Conservation (phyloP, 2,329 filamentous ascomycete species). For the Sphaerostilbella broomeana region DNA sequence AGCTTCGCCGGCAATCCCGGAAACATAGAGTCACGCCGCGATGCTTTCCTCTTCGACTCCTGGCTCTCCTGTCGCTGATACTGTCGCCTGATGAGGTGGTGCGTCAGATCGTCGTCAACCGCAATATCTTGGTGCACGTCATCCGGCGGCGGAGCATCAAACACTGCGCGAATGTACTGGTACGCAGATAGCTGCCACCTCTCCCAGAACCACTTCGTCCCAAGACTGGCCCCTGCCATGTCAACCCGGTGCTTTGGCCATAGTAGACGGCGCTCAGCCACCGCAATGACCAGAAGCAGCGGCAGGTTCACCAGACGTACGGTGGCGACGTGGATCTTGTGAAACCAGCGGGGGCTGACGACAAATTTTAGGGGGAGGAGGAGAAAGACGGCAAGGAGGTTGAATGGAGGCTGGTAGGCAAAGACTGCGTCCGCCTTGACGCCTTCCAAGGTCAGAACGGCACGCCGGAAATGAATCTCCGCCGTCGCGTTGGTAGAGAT, state of each 20-base stretch:
- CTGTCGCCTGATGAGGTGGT: slow-evolving; percentile 51
- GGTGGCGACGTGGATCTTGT: slow-evolving; percentile 77
- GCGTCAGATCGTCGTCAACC: slow-evolving; percentile 52
- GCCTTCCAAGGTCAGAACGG: slow-evolving; percentile 76
- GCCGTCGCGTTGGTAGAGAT: slow-evolving; percentile 70
- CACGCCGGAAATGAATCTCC: slow-evolving; percentile 77
- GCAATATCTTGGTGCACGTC: slow-evolving; percentile 50
- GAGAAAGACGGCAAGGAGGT: slow-evolving; percentile 67
- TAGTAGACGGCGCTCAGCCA: slow-evolving; percentile 62
- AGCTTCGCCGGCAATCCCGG: slow-evolving; percentile 44
- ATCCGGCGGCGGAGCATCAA: slow-evolving; percentile 63
- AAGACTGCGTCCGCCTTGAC: slow-evolving; percentile 82
- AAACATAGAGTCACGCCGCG: slow-evolving; percentile 52
- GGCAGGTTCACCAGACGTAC: slow-evolving; percentile 72
- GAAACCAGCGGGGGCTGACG: slow-evolving; percentile 78
- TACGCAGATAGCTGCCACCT: slow-evolving; percentile 63
- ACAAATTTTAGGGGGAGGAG: slow-evolving; percentile 71
- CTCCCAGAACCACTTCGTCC: slow-evolving; percentile 53
- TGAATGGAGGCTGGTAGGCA: slow-evolving; percentile 76
- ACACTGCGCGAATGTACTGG: slow-evolving; percentile 65
- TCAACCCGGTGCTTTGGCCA: slow-evolving; percentile 45
- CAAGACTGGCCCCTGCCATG: slow-evolving; percentile 16
- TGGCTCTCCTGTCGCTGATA: slow-evolving; percentile 39
- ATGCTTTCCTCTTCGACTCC: slow-evolving; percentile 24
- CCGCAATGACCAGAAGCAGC: slow-evolving; percentile 62